Evolutionary conservation across 805 yeast genomes (phyloP).

Genomic region (Zygosaccharomyces pseudorouxii): DNA sequence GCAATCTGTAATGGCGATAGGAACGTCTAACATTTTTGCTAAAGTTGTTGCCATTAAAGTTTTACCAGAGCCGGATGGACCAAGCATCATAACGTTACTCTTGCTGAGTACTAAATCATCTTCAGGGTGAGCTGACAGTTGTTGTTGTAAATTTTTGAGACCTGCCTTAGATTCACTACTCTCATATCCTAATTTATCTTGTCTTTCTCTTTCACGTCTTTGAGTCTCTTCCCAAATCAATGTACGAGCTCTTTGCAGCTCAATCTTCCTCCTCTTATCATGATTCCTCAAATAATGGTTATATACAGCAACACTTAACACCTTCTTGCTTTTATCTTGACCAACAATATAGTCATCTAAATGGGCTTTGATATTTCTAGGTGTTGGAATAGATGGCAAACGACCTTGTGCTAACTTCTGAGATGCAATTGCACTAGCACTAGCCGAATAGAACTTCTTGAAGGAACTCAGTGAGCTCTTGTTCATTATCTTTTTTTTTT

Average conservation of each 20-base stretch:
- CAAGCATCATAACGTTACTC: conserved; percentile 51
- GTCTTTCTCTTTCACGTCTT: conserved; percentile 21
- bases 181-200: conserved; percentile 20
- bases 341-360: conserved; percentile 53
- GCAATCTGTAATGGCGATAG: conserved; percentile 57
- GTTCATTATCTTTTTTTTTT: neutral
- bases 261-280: conserved; percentile 37
- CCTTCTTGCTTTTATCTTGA: conserved; percentile 51
- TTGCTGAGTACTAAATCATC: conserved; percentile 48
- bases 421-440: conserved; percentile 12
- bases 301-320: conserved; percentile 57
- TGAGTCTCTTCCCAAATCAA: conserved; percentile 31
- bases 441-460: neutral
- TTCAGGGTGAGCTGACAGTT: conserved; percentile 31
- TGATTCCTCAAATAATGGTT: conserved; percentile 51
- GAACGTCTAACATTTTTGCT: conserved; percentile 49
- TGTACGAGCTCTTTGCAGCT: conserved; percentile 28
- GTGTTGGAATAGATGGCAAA: conserved; percentile 40
- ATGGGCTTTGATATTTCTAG: conserved; percentile 41
- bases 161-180: conserved; percentile 34
- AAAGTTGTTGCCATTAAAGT: conserved; percentile 52
- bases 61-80: conserved; percentile 62
- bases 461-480: neutral
- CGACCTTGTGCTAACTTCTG: conserved; percentile 15
- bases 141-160: conserved; percentile 27